phyloP scores from a whole-genome alignment of 768 basidiomycete species.

The Cystobasidiopsis lactophilus region DNA sequence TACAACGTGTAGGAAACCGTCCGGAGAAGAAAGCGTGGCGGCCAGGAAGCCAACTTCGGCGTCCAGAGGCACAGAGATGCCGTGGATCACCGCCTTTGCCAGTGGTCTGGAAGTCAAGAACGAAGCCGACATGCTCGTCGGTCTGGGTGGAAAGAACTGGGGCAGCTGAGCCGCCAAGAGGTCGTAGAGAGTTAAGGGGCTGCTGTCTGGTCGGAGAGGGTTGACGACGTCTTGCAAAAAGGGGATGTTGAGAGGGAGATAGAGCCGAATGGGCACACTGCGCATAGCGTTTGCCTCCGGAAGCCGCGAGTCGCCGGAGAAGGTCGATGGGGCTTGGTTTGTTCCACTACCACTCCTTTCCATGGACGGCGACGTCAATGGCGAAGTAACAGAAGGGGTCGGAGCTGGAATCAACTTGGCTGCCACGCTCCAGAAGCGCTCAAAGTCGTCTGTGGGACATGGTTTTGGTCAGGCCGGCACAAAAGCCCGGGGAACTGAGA shows the following conservation, averaged over 20 bases:
- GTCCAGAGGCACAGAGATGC: slow-evolving; percentile 57
- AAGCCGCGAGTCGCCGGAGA: slow-evolving; percentile 37
- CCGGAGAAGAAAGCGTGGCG: slow-evolving; percentile 70
- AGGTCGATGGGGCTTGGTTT: slow-evolving; percentile 29
- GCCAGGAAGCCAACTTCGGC: slow-evolving; percentile 89
- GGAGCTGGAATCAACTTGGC: slow-evolving; percentile 77
- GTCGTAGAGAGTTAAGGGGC: slow-evolving; percentile 45
- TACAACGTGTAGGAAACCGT: slow-evolving; percentile 44
- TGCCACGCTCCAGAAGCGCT: slow-evolving; percentile 81
- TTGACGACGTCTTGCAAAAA: slow-evolving; percentile 75
- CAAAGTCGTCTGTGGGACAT: slow-evolving; percentile 90
- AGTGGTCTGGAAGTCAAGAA: slow-evolving; percentile 40
- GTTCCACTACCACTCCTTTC: background rate
- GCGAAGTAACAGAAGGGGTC: slow-evolving; percentile 38
- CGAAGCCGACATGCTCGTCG: slow-evolving; percentile 21
- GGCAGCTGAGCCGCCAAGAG: slow-evolving; percentile 54
- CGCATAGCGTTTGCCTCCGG: slow-evolving; percentile 63
- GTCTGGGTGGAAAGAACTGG: slow-evolving; percentile 34
- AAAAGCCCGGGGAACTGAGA: background rate
- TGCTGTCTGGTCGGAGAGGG: slow-evolving; percentile 51
- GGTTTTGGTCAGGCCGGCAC: background rate
- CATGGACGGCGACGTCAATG: slow-evolving; percentile 16
- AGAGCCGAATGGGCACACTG: slow-evolving; percentile 70
- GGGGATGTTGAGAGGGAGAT: slow-evolving; percentile 62
- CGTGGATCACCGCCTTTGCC: slow-evolving; percentile 35